Evolutionary conservation across 2,329 filamentous ascomycete species (phyloP), one percentile per base, ranked within the genome.

Genomic region (Arthroderma sp.): DNA sequence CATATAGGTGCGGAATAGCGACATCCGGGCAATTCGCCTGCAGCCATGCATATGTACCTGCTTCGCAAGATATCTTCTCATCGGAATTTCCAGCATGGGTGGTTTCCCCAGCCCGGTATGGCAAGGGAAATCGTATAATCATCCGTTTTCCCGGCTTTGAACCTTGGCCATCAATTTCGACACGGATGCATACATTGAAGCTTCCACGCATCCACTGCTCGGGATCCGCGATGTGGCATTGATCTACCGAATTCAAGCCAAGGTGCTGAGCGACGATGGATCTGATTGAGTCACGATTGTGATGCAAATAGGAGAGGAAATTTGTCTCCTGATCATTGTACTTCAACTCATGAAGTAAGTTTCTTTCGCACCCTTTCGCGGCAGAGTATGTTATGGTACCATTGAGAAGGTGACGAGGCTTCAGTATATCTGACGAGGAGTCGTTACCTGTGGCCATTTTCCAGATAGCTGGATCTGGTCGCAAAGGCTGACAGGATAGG

Each of bases 291-390:
- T 40, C 8, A 7, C 33, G 29, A 4, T 37, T 45, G 6, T 28
- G 10, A 22, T 44, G 1, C 2, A 50, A 15, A 9, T n/a, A 15
- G 15, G 15, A 28, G 38, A 46, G 45, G 37, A 50, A 50, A 5
- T 40, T 29, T 29, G 39, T 5, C 31, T 48, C 42, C 45, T 54
- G 48, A 7, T 54, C 45, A n/a, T 36, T 32, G 43, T 57, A 57
- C 0, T 33, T 28, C 6, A 58, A 41, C 32, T 41, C 43, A 43
- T 50, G 54, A 11, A 59, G 52, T 37, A 58, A 49, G 40, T 58
- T 53, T 6, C 46, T 43, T 27, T 56, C 53, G 29, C 44, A n/a
- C 27, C 46, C 39, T 40, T 53, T 48, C 8, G 52, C 55, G 22
- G n/a, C 33, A 6, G 50, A 45, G 40, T 56, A 54, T 3, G 50